A percentile compares a stretch with the other conserved stretches of the same genome.
Evolutionary conservation across 345 rosid species (phyloP).

Genomic region (Eucalyptus caleyi): DNA sequence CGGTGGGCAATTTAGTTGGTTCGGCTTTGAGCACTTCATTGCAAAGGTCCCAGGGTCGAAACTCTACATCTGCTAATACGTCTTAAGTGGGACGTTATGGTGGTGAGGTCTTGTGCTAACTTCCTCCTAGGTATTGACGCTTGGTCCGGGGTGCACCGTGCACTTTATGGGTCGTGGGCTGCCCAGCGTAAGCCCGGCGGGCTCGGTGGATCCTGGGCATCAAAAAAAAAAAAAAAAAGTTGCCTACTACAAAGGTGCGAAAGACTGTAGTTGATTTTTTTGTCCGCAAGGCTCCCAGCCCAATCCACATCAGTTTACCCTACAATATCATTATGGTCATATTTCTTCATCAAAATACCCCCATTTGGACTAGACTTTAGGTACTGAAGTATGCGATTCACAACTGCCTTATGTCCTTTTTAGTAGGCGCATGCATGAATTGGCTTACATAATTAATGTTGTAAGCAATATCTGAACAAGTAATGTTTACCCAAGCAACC

Average conservation of each 20-base stretch:
- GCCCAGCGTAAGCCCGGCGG: no score
- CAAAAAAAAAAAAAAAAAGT: no score
- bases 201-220: no score
- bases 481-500: neutral
- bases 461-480: neutral
- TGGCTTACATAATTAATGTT: neutral
- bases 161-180: no score
- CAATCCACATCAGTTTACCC: neutral
- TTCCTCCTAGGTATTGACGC: no score
- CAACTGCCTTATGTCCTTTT: neutral
- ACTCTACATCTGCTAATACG: fast-evolving
- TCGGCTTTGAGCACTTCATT: no score
- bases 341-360: neutral
- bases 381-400: neutral
- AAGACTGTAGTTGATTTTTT: neutral
- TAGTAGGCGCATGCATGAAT: neutral
- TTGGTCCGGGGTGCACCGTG: fast-evolving
- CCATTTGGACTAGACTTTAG: neutral
- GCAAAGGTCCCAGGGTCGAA: no score
- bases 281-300: neutral
- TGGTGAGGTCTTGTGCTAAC: no score
- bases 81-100: fast-evolving
- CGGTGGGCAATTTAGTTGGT: no score
- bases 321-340: no score
- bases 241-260: neutral